These are phyloP conservation scores for Salix caprea DNA, from an alignment of 345 rosid genomes.

Conservation along the genomic window DNA sequence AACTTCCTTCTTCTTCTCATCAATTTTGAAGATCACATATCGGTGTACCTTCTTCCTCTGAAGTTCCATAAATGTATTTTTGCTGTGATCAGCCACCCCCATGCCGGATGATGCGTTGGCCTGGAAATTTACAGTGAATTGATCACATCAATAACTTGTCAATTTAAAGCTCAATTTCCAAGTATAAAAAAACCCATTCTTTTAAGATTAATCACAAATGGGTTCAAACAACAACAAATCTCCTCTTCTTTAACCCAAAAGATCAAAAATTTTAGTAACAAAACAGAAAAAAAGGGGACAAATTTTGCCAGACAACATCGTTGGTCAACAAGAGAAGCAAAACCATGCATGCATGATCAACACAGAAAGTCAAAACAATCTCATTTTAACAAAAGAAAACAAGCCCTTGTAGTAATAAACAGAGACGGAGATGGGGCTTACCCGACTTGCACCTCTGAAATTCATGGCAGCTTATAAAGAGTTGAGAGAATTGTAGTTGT, in stretches of 20 bases:
- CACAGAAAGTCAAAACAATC: background rate
- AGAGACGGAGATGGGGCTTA: constrained; percentile 8
- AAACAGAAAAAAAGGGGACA: background rate
- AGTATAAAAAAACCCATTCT: background rate
- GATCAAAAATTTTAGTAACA: background rate
- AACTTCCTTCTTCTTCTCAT: constrained; percentile 56
- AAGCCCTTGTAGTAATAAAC: background rate
- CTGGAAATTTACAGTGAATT: constrained; percentile 28
- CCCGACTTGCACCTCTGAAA: constrained; percentile 55
- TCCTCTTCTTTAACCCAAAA: background rate
- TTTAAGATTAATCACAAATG: background rate
- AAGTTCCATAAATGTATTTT: constrained; percentile 52
- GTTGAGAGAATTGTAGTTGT: background rate
- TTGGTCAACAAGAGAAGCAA: too few relatives aligned
- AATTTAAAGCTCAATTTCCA: background rate
- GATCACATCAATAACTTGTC: too few relatives aligned
- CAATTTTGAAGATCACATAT: constrained; percentile 59
- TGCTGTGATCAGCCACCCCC: constrained; percentile 70
- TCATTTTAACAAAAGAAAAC: background rate
- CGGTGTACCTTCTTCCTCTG: constrained; percentile 68
- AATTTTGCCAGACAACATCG: background rate
- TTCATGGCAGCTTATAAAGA: constrained; percentile 32
- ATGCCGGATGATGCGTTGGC: constrained; percentile 76
- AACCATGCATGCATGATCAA: background rate
- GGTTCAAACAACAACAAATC: background rate